Base-by-base conservation (phyloP, 164 flowering plant genomes). In the Sedum album region DNA sequence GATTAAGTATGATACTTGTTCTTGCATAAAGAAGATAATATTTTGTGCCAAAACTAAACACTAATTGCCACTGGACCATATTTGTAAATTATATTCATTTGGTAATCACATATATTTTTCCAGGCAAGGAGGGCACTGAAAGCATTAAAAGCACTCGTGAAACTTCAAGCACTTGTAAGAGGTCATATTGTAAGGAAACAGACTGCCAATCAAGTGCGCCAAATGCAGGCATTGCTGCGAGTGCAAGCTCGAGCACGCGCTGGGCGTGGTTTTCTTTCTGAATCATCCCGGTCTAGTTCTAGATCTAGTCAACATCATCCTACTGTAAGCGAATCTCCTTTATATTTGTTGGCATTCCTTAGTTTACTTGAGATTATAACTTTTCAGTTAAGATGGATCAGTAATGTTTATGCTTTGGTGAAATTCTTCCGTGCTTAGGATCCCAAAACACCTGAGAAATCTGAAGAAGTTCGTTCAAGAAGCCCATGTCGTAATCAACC, bases 161-260 rank as follows among this genome's bases (percentile, higher is more conserved):
- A 82, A 79, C 93, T 93, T 65, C 98, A 93, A 71, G 97, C 98
- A 4, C 68, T 91, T 68, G 97, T 88, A 61, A 86, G 94, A 77
- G 98, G 98, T 61, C 86, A 86, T 74, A 85, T 91, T 66, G 90
- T 88, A 70, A 80, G 98, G 67, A 93, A 89, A 68, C 88, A 85
- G 71, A 82, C 85, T 42, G 78, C 87, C 28, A 88, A 85, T 68
- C 84, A 82, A 79, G 82, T 93, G 30, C 77, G 85, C 55, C 83
- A 92, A 31, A 83, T 93, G 96, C 96, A 91, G 66, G 87, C 96
- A 4, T 68, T 89, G 77, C 90, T 84, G 17, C 79, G 93, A 67
- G 81, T 87, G 48, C 98, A 94, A 71, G 79, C 86, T 7, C 84
- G 92, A 60, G 94, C 86, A 15, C 83, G 96, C 35, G 87, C 86